Evolutionary conservation across 164 flowering plant species (phyloP).

Genomic region (Vitis amurensis): DNA sequence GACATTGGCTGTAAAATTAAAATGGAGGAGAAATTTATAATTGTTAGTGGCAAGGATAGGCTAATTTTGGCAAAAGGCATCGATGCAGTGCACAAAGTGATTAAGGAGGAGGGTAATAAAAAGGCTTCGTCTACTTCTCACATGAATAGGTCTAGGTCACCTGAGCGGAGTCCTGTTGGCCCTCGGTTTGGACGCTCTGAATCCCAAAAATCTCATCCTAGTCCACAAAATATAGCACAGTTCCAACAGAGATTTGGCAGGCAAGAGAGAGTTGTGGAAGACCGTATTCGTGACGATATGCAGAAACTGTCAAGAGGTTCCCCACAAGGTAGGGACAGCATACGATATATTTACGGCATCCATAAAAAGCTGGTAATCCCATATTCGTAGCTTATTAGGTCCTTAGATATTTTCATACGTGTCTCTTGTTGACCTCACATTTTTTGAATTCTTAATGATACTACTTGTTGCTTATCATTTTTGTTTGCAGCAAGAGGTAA

Average conservation of each 20-base stretch:
- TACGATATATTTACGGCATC: constrained; percentile 41
- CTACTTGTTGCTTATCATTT: constrained; percentile 37
- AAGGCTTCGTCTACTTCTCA: constrained; percentile 56
- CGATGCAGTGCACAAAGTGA: constrained; percentile 89
- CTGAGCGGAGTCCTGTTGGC: constrained; percentile 52
- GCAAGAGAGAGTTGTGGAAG: constrained; percentile 73
- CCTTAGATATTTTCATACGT: not conserved
- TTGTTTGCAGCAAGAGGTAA: constrained; percentile 96
- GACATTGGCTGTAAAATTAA: constrained; percentile 92
- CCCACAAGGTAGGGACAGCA: constrained; percentile 89
- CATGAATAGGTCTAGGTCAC: constrained; percentile 62
- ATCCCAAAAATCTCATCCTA: constrained; percentile 57
- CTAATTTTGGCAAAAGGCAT: constrained; percentile 81
- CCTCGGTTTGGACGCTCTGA: constrained; percentile 56
- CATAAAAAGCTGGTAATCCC: constrained; percentile 43
- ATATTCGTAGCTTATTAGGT: constrained; percentile 27
- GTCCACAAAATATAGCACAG: constrained; percentile 53
- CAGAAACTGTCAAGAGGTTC: constrained; percentile 68
- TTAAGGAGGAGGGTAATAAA: constrained; percentile 67
- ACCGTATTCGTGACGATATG: constrained; percentile 69
- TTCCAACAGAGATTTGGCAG: constrained; percentile 44
- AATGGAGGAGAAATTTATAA: constrained; percentile 89
- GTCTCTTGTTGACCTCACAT: not conserved
- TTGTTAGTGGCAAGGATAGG: constrained; percentile 94
- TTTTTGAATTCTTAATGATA: constrained; percentile 22